Base-by-base conservation (phyloP, 2,329 filamentous ascomycete species). In the Verticillium dahliae region DNA sequence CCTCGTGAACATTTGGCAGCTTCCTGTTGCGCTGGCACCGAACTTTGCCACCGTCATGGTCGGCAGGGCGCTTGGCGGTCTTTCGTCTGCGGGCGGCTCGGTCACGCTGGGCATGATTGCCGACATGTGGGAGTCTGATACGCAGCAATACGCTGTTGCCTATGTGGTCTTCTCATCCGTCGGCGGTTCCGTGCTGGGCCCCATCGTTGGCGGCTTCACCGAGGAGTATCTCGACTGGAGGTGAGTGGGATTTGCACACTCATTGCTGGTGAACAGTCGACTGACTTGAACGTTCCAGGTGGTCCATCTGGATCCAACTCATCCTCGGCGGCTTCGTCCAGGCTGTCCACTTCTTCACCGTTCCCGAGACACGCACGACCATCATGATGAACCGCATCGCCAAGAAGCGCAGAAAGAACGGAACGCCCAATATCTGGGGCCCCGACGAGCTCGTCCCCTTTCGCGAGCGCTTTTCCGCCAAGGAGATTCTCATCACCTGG, bases 231-330 rank as follows among this genome's bases (percentile, higher is more conserved):
- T 90, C 0, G 71, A 76, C 33, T 95, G 90, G 90, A 82, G 83
- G 66, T 92, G 69, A 69, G 67, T 62, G 11, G 6, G 1, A 9
- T 11, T 0, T 22, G 27, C 27, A 31, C 4, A 31, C 13, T 4
- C 4, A 4, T n/a, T 1, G 1, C 22, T 31, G 1, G 9, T 1
- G 52, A 56, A 27, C 50, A 39, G 60, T 13, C 62, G 67, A 60
- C 69, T 68, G 54, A 37, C 1, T 6, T 2, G 27, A 31, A 31
- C 27, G 5, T 3, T 31, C 10, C 35, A 75, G 72, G 50, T 78
- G 89, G 89, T 85, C 82, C 60, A 92, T 94, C 71, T 95, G 91
- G 91, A 90, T 94, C 63, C 90, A 93, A 73, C 83, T 94, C 65
- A 92, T 93, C 67, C 86, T 94, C 60, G 90, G 91, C 18, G 88